Conservation (phyloP, 2,329 filamentous ascomycete species). For the Amauroascus verrucosus region DNA sequence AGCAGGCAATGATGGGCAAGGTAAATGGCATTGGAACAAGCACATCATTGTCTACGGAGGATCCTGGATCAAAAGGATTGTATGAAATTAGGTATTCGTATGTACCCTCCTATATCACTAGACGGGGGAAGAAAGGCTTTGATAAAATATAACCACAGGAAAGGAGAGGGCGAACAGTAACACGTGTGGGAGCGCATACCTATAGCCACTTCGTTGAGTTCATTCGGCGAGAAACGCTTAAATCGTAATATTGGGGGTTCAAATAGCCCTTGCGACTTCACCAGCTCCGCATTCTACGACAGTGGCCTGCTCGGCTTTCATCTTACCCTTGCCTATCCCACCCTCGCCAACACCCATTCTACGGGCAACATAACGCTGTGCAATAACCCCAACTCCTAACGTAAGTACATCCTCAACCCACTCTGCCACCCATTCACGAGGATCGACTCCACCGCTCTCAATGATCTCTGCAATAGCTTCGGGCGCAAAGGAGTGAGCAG, state of each 20-base stretch:
- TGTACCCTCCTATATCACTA: not conserved
- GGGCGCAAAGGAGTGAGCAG: slow-evolving; percentile 40
- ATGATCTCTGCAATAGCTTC: slow-evolving; percentile 83
- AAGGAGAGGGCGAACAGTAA: not conserved
- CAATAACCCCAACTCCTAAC: slow-evolving; percentile 71
- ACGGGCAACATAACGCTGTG: slow-evolving; percentile 87
- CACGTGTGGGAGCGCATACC: not conserved
- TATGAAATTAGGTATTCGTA: not conserved
- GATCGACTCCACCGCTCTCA: slow-evolving; percentile 64
- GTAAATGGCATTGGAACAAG: too few species aligned
- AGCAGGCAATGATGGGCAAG: not conserved
- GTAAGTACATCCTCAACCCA: slow-evolving; percentile 86
- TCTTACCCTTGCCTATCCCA: slow-evolving; percentile 48
- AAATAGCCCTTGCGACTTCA: slow-evolving; percentile 49
- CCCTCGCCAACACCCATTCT: slow-evolving; percentile 94
- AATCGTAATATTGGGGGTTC: slow-evolving; percentile 10
- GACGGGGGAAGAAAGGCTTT: not conserved
- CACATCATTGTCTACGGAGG: not conserved
- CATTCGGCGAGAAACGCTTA: not conserved
- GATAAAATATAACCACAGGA: not conserved
- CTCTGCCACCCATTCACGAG: slow-evolving; percentile 91
- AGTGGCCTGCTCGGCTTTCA: slow-evolving; percentile 43
- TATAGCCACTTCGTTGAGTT: not conserved
- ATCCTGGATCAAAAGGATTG: not conserved
- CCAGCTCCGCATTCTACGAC: slow-evolving; percentile 50